Evolutionary conservation across 2,329 filamentous ascomycete species (phyloP).

Genomic region (Catunica adiposa): DNA sequence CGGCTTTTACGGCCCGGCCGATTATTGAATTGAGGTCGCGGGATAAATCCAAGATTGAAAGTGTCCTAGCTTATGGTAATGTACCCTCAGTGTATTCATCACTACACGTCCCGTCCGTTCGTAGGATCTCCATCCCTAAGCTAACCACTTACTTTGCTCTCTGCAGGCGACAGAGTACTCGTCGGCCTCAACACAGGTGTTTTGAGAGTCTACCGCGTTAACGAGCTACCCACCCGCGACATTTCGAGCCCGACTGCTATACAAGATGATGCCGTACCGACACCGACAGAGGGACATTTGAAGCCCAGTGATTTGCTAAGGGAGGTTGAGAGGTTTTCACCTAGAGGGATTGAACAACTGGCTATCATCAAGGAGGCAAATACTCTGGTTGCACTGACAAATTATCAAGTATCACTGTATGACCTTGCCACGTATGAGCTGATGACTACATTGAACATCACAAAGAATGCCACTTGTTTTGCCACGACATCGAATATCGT

Average conservation of each 20-base stretch:
- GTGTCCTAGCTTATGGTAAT: conserved; percentile 74
- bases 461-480: conserved; percentile 78
- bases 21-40: conserved; percentile 92
- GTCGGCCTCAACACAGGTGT: conserved; percentile 82
- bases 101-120: too few relatives aligned
- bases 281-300: conserved; percentile 5
- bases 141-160: conserved; percentile 10
- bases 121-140: too few relatives aligned
- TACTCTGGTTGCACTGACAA: conserved; percentile 77
- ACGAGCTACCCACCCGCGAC: conserved; percentile 34
- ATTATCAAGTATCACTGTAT: conserved; percentile 76
- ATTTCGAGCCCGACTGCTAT: background rate
- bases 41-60: conserved; percentile 96
- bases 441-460: conserved; percentile 62
- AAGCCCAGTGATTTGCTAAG: conserved; percentile 69
- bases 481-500: conserved; percentile 92
- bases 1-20: conserved; percentile 87
- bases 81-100: background rate
- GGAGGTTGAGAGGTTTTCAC: conserved; percentile 88
- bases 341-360: conserved; percentile 78
- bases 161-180: conserved; percentile 65
- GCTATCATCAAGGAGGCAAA: conserved; percentile 92
- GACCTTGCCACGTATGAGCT: conserved; percentile 73
- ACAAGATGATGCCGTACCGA: too few relatives aligned
- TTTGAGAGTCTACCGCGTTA: conserved; percentile 80